A percentile compares a stretch with the other conserved stretches of the same genome.
These are phyloP conservation scores for Eucalyptus melliodora DNA, from an alignment of 345 rosid genomes.

Conservation along the genomic window DNA sequence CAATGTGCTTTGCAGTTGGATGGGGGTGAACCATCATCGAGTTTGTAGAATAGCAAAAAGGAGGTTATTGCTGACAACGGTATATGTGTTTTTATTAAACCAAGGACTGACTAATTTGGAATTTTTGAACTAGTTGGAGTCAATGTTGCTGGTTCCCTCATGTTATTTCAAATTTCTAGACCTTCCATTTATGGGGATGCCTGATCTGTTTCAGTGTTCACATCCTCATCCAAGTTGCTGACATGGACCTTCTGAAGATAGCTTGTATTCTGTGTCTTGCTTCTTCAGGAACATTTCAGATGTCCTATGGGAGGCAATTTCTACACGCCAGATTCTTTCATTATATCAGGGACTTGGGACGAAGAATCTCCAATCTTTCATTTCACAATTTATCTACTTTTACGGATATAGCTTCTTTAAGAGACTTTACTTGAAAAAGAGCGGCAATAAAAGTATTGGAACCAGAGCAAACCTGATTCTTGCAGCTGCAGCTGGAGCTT, in stretches of 20 bases:
- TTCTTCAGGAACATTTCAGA: constrained; percentile 38
- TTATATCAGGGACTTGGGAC: constrained; percentile 75
- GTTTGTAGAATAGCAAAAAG: background rate
- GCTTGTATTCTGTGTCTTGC: background rate
- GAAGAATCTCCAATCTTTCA: constrained; percentile 62
- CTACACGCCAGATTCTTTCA: constrained; percentile 38
- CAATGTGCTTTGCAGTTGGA: background rate
- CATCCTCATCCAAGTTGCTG: background rate
- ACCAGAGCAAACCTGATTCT: constrained; percentile 68
- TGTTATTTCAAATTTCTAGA: background rate
- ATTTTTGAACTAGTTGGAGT: background rate
- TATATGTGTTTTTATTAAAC: background rate
- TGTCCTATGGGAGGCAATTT: constrained; percentile 67
- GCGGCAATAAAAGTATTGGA: constrained; percentile 64
- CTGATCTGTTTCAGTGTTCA: background rate
- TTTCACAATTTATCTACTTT: constrained; percentile 70
- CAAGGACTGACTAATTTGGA: background rate
- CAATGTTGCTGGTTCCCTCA: background rate
- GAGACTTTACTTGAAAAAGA: constrained; percentile 53
- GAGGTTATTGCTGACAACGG: background rate
- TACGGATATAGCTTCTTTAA: constrained; percentile 86
- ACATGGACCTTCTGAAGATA: background rate
- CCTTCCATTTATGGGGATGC: background rate
- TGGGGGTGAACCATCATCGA: background rate
- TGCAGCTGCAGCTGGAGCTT: constrained; percentile 89